Conservation (phyloP, 2,329 filamentous ascomycete species). For the Graphium sp. region DNA sequence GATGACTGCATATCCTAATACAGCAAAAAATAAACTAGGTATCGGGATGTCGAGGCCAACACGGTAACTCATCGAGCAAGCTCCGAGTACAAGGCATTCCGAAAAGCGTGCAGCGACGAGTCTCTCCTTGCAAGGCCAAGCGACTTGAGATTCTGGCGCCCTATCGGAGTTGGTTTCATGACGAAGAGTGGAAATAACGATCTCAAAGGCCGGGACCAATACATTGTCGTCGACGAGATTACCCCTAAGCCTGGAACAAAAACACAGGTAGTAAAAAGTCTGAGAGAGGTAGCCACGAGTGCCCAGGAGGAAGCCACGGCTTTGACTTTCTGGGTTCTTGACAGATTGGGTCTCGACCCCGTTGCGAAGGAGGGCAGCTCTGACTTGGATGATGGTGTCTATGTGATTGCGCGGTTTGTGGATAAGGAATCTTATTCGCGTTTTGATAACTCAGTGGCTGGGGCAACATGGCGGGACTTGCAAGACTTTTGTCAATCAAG, state of each 20-base stretch:
- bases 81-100: conserved; percentile 7
- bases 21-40: conserved; percentile 7
- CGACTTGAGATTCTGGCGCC: conserved; percentile 6
- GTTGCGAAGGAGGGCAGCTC: background rate
- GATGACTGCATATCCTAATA: background rate
- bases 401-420: conserved; percentile 3
- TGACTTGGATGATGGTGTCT: conserved; percentile 3
- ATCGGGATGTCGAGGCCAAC: conserved; percentile 5
- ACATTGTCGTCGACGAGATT: conserved; percentile 4
- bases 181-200: no score
- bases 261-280: background rate
- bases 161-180: conserved; percentile 5
- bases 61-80: conserved; percentile 5
- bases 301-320: background rate
- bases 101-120: conserved; percentile 5
- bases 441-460: background rate
- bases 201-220: background rate
- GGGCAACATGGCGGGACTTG: background rate
- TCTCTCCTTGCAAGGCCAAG: conserved; percentile 5
- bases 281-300: background rate
- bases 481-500: conserved; percentile 1
- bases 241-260: background rate
- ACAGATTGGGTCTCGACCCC: no score
- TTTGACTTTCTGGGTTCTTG: conserved; percentile 4
- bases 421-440: background rate